These are phyloP conservation scores for Solanum peruvianum DNA, from an alignment of 257 asterid species.

Conservation along the genomic window DNA sequence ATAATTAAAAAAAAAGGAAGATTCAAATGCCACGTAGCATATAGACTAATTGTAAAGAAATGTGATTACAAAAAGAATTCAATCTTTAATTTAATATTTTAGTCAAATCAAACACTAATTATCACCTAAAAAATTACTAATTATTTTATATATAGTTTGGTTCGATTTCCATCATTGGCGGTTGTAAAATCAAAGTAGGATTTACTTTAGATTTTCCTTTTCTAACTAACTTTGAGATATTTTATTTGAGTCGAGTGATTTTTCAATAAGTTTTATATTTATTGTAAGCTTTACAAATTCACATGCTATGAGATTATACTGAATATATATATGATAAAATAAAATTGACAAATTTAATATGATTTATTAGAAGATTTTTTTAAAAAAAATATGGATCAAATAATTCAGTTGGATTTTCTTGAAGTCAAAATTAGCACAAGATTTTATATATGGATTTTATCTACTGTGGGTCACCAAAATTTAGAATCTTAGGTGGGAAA, in stretches of 20 bases:
- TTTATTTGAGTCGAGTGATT: not conserved
- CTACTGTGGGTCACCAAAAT: not conserved
- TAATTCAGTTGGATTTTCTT: not conserved
- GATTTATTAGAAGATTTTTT: too few relatives aligned
- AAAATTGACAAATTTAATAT: too few relatives aligned
- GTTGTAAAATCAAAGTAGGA: not conserved
- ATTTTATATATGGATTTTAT: not conserved
- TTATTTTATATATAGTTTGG: not conserved
- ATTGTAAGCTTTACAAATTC: too few relatives aligned
- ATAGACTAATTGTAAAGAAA: not conserved
- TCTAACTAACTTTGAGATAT: too few relatives aligned
- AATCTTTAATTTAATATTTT: not conserved
- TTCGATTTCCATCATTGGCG: not conserved
- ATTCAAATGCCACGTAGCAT: not conserved
- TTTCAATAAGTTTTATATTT: too few relatives aligned
- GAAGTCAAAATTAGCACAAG: not conserved
- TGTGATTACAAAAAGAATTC: not conserved
- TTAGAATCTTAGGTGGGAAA: not conserved
- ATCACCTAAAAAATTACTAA: not conserved
- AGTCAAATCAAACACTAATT: not conserved
- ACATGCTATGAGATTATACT: too few relatives aligned
- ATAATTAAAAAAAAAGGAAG: not conserved
- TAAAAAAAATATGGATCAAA: not conserved
- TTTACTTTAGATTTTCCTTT: not conserved
- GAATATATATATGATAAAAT: too few relatives aligned